Base-by-base conservation (phyloP, 805 yeast genomes). In the Kazachstania taianensis region DNA sequence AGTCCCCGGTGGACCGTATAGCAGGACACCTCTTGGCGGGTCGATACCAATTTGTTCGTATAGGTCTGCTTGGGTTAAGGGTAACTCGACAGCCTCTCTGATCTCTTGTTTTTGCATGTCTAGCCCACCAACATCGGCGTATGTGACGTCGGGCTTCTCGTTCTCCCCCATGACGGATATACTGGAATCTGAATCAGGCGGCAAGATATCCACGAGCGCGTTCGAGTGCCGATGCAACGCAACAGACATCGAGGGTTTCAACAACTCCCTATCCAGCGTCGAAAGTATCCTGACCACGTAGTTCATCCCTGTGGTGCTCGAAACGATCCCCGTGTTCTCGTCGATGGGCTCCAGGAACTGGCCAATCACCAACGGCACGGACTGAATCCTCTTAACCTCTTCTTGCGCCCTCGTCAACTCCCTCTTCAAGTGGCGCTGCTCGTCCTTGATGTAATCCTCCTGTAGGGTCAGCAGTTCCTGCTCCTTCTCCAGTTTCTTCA, bases 1-100 rank as follows among this genome's bases (percentile, higher is more conserved):
- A 1, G 98, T 92, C 59, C 99, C 99, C 32, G 99, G 99, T 8
- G 98, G 97, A n/a, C 99, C 99, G 62, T 92, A 92, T 42, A 92
- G 68, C 48, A 92, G 65, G 20, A 92, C 98, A 52, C 99, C 99
- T 48, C 97, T 78, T 44, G 99, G 99, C 14, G 98, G 98, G 53
- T 92, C 97, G 46, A 92, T 87, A 64, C 99, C 99, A 54, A 92
- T 92, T 63, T 92, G 97, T 54, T 84, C 81, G 64, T 92, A 92
- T 46, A 94, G 69, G 52, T 94, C 98, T 26, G 92, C 94, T 59
- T 92, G 97, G 12, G 94, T 81, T 52, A 92, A 71, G 9, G 98
- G 98, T 49, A 92, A 70, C 62, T 92, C 98, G 12, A 92, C 97
- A 2, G 98, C 98, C 65, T 92, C 99, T 55, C 96, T 76, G 44